Percentiles rank a stretch among this genome's conserved stretches.
Conservation (phyloP, 768 basidiomycete genomes). For the Arthromyces matolae region DNA sequence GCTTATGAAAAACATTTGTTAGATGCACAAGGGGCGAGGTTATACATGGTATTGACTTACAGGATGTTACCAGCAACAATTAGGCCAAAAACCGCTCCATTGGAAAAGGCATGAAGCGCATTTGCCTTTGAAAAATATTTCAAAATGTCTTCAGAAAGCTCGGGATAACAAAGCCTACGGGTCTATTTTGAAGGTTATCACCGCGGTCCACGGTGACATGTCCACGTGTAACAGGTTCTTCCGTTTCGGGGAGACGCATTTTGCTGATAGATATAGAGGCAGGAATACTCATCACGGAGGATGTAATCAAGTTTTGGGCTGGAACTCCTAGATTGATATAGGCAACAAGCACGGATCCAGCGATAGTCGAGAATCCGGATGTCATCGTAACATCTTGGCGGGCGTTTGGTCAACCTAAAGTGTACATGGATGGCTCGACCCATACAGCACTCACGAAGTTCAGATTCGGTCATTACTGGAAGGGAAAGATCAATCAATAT, state of each 20-base stretch:
- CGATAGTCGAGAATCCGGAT: slow-evolving; percentile 90
- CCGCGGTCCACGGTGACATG: slow-evolving; percentile 79
- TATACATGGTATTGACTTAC: slow-evolving; percentile 36
- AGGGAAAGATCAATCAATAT: not conserved
- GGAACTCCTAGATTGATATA: slow-evolving; percentile 81
- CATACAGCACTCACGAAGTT: slow-evolving; percentile 53
- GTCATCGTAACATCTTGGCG: slow-evolving; percentile 86
- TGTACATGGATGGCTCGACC: too few relatives aligned
- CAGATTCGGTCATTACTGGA: slow-evolving; percentile 74
- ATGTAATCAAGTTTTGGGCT: slow-evolving; percentile 75
- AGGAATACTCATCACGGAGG: slow-evolving; percentile 93
- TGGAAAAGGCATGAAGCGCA: slow-evolving; percentile 83
- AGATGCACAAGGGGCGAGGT: not conserved
- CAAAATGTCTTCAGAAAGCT: too few relatives aligned
- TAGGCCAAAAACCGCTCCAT: slow-evolving; percentile 82
- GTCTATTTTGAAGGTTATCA: slow-evolving; percentile 46
- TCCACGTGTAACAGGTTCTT: slow-evolving; percentile 84
- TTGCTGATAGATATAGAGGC: slow-evolving; percentile 93
- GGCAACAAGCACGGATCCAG: slow-evolving; percentile 83
- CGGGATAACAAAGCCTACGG: slow-evolving; percentile 35
- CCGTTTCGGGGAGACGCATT: slow-evolving; percentile 78
- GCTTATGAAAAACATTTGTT: slow-evolving; percentile 31
- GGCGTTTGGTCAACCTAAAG: too few relatives aligned
- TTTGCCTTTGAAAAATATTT: slow-evolving; percentile 67
- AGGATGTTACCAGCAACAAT: slow-evolving; percentile 85